Percentiles rank a stretch among this genome's conserved stretches.
phyloP scores from a whole-genome alignment of 2,329 filamentous ascomycete genomes.

The Daldinia sp. region DNA sequence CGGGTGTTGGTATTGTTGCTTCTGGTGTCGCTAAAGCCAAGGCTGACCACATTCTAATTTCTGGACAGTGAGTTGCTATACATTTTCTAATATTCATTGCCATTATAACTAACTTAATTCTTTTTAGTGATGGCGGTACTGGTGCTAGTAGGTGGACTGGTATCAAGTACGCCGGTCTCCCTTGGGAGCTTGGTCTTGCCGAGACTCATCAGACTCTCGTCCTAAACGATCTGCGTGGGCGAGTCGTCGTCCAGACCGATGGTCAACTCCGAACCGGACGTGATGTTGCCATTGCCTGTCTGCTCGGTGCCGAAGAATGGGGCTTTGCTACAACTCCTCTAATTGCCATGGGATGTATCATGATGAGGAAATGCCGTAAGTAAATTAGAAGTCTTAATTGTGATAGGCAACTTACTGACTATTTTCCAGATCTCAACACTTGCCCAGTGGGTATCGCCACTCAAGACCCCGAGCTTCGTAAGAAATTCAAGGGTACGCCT shows the following conservation, averaged over 20 bases:
- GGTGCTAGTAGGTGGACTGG: conserved; percentile 97
- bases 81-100: not conserved
- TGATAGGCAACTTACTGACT: conserved; percentile 18
- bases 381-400: not conserved
- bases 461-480: conserved; percentile 91
- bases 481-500: conserved; percentile 92
- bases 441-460: conserved; percentile 95
- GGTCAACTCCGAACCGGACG: conserved; percentile 92
- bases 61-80: conserved; percentile 70
- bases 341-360: conserved; percentile 96
- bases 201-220: conserved; percentile 98
- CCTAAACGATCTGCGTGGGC: conserved; percentile 92
- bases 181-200: conserved; percentile 95
- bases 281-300: conserved; percentile 92
- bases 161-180: conserved; percentile 97
- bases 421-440: conserved; percentile 69
- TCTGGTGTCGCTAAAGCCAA: conserved; percentile 98
- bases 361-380: conserved; percentile 83
- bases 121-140: conserved; percentile 81
- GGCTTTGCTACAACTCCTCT: conserved; percentile 95
- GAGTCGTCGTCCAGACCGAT: conserved; percentile 96
- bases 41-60: conserved; percentile 96
- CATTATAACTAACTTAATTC: not conserved
- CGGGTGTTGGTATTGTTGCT: conserved; percentile 95
- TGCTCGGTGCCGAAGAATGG: conserved; percentile 98